phyloP scores from a whole-genome alignment of 768 basidiomycete genomes.

The Lactarius akahatsu region DNA sequence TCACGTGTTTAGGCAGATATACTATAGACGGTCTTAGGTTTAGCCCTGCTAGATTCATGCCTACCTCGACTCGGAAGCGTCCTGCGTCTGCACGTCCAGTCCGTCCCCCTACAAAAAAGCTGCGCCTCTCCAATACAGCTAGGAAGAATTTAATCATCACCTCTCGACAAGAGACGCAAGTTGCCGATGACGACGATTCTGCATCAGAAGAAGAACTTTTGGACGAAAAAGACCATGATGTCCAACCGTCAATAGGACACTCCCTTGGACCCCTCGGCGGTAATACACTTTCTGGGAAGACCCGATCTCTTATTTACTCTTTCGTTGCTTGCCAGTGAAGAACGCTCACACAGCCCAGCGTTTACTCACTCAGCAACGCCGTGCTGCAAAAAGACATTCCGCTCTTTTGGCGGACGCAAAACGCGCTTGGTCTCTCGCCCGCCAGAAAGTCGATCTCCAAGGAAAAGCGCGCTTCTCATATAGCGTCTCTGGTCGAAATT shows the following conservation, averaged over 20 bases:
- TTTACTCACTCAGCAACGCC: slow-evolving; percentile 62
- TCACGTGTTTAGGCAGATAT: background rate
- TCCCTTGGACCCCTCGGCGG: background rate
- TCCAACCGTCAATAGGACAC: slow-evolving; percentile 15
- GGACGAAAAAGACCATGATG: slow-evolving; percentile 35
- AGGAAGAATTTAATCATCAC: background rate
- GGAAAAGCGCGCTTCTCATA: slow-evolving; percentile 70
- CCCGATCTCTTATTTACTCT: background rate
- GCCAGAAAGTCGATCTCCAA: slow-evolving; percentile 68
- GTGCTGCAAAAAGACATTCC: slow-evolving; percentile 76
- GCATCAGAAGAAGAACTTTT: slow-evolving; percentile 3
- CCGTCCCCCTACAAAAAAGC: background rate
- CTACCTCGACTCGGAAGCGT: slow-evolving; percentile 14
- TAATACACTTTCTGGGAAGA: background rate
- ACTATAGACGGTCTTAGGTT: background rate
- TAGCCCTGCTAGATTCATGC: slow-evolving; percentile 9
- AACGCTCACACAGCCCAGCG: slow-evolving; percentile 76
- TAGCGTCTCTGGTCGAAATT: slow-evolving; percentile 70
- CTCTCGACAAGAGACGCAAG: background rate
- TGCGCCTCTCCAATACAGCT: slow-evolving; percentile 1
- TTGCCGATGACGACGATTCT: slow-evolving; percentile 3
- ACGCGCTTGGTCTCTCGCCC: slow-evolving; percentile 71
- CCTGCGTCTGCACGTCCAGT: slow-evolving; percentile 3
- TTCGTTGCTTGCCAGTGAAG: slow-evolving; percentile 42
- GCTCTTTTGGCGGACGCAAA: slow-evolving; percentile 69